Percentiles rank a stretch among this genome's conserved stretches.
These are phyloP conservation scores for Echinochloa phyllopogon DNA, from an alignment of 176 grass and related monocot genomes.

Conservation along the genomic window DNA sequence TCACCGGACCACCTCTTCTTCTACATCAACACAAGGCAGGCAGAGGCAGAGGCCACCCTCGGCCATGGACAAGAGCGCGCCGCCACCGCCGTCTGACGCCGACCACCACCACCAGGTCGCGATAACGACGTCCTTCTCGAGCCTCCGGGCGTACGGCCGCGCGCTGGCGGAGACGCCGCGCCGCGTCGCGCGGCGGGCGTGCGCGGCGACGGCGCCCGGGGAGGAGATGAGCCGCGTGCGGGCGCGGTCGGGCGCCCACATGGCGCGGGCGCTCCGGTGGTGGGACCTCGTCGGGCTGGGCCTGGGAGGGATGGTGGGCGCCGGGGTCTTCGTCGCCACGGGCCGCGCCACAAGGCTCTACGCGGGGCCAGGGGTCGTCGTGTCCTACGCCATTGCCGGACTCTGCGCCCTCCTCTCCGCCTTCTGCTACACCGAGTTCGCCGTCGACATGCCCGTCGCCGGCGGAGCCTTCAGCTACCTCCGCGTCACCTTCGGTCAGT, in stretches of 20 bases:
- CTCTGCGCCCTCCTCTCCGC: conserved; percentile 91
- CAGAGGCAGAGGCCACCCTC: no score
- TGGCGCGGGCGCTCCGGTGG: conserved; percentile 73
- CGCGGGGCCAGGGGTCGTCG: conserved; percentile 46
- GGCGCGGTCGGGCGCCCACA: conserved; percentile 57
- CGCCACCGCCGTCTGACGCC: neutral
- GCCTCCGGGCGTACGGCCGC: conserved; percentile 55
- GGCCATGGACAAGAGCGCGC: conserved; percentile 41
- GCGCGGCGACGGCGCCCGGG: conserved; percentile 45
- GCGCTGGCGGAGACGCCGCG: conserved; percentile 50
- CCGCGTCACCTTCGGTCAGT: conserved; percentile 92
- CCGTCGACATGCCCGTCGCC: conserved; percentile 87
- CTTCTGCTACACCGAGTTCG: conserved; percentile 98
- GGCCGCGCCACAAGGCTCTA: conserved; percentile 40
- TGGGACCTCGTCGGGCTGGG: conserved; percentile 67
- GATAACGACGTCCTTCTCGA: conserved; percentile 47
- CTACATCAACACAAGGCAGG: no score
- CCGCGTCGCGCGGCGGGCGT: conserved; percentile 43
- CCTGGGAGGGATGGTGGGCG: conserved; percentile 67
- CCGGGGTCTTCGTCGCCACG: conserved; percentile 66
- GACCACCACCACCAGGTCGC: neutral
- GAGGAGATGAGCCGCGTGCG: conserved; percentile 68
- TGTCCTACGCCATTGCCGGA: conserved; percentile 91
- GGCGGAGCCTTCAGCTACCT: conserved; percentile 73
- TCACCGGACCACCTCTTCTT: no score